phyloP scores from a whole-genome alignment of 139 green algal species.

The Spirogloea muscicola region DNA sequence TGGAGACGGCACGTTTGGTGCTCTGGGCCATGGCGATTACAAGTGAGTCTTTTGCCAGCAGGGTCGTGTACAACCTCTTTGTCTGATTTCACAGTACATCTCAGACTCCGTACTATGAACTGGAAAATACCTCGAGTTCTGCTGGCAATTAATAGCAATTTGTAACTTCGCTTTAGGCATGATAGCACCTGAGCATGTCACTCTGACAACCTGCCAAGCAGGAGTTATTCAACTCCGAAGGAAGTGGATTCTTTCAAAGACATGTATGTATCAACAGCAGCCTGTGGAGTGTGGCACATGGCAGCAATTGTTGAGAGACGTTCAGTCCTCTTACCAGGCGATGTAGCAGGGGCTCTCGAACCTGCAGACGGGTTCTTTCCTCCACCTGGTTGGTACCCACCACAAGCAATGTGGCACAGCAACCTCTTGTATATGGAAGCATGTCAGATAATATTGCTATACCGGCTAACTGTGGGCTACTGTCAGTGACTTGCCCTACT shows the following conservation, averaged over 20 bases:
- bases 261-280: slow-evolving; percentile 55
- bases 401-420: no score
- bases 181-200: not conserved
- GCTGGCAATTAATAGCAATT: no score
- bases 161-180: not conserved
- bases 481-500: not conserved
- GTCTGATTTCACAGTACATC: not conserved
- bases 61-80: no score
- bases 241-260: slow-evolving; percentile 54
- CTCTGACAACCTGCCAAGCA: slow-evolving; percentile 13
- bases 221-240: slow-evolving; percentile 18
- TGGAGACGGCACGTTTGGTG: slow-evolving; percentile 84
- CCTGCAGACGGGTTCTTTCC: no score
- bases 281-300: slow-evolving; percentile 90
- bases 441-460: not conserved
- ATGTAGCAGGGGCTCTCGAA: no score
- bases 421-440: no score
- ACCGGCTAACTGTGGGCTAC: not conserved
- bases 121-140: no score
- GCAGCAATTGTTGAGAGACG: slow-evolving; percentile 62
- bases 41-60: slow-evolving; percentile 8
- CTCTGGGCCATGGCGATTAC: slow-evolving; percentile 69
- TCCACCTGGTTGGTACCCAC: no score
- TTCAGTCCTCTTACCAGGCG: not conserved
- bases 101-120: not conserved